Evolutionary conservation across 495 filamentous ascomycete genomes (phyloP).

Genomic region (Cairneyella variabilis): DNA sequence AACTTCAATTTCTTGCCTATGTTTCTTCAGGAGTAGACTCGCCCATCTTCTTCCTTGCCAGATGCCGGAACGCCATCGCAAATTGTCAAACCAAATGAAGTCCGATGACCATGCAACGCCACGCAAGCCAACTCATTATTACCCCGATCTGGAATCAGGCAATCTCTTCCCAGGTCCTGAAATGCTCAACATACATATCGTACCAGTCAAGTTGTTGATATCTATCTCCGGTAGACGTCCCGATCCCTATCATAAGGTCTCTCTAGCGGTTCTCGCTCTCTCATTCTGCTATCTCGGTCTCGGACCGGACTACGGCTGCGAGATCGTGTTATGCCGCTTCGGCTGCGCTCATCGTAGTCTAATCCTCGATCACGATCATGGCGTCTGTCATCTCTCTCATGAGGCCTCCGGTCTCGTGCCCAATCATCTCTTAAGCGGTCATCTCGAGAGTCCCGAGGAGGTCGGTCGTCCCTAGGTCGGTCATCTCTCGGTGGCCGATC

Average conservation of each 20-base stretch:
- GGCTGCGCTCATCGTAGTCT: conserved; percentile 45
- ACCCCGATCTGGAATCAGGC: too few relatives aligned
- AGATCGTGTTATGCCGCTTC: conserved; percentile 42
- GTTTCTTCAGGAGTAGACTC: too few relatives aligned
- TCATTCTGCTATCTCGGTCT: conserved; percentile 31
- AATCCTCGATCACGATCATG: conserved; percentile 31
- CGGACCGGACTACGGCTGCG: conserved; percentile 45
- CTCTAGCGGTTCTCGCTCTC: conserved; percentile 19
- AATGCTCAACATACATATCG: too few relatives aligned
- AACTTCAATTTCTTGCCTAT: too few relatives aligned
- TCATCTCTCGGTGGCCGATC: conserved; percentile 15
- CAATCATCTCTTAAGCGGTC: conserved; percentile 24
- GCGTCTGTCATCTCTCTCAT: conserved; percentile 38
- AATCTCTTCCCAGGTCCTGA: too few relatives aligned
- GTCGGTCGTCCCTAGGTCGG: conserved; percentile 6
- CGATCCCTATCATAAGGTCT: conserved; percentile 15
- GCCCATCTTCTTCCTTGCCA: too few relatives aligned
- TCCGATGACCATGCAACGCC: too few relatives aligned
- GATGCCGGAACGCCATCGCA: too few relatives aligned
- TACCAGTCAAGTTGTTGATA: too few relatives aligned
- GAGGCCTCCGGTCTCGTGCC: conserved; percentile 28
- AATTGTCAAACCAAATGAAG: too few relatives aligned
- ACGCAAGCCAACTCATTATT: too few relatives aligned
- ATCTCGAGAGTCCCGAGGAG: conserved; percentile 6
- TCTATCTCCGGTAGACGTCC: too few relatives aligned